Conservation (phyloP, 2,329 filamentous ascomycete genomes). For the Macrophomina phaseolina region DNA sequence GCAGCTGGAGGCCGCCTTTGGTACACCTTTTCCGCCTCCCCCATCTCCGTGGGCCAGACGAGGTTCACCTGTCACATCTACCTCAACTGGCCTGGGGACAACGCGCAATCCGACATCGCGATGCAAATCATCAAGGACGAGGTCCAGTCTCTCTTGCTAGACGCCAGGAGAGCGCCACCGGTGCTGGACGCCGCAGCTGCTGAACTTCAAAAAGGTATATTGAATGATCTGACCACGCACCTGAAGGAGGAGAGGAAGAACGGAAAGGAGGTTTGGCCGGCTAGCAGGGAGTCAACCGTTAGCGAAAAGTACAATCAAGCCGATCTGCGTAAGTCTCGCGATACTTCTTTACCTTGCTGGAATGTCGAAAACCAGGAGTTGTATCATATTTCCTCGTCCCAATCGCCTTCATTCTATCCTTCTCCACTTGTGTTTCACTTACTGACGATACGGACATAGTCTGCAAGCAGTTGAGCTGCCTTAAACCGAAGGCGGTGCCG, state of each 20-base stretch:
- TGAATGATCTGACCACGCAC: conserved; percentile 35
- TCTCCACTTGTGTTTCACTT: neutral
- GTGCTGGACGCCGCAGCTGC: conserved; percentile 23
- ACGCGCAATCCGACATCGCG: conserved; percentile 2
- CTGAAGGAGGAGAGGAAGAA: conserved; percentile 34
- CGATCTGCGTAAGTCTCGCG: conserved; percentile 32
- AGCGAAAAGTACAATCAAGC: conserved; percentile 33
- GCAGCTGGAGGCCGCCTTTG: conserved; percentile 27
- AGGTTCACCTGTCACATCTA: conserved; percentile 30
- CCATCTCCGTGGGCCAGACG: conserved; percentile 25
- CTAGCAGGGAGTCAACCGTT: conserved; percentile 28
- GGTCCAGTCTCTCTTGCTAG: conserved; percentile 20
- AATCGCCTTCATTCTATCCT: neutral
- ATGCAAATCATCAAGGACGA: conserved; percentile 27
- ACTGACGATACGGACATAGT: neutral
- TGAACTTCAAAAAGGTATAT: conserved; percentile 28
- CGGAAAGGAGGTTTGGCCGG: conserved; percentile 36
- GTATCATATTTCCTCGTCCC: neutral
- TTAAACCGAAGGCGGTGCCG: conserved; percentile 7
- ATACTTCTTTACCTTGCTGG: neutral
- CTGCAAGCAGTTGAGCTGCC: conserved; percentile 22
- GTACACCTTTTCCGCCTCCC: conserved; percentile 29
- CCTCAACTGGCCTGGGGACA: conserved; percentile 13
- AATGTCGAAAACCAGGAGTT: neutral
- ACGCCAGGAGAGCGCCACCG: neutral